These are phyloP conservation scores for Ustilago trichophora DNA, from an alignment of 1,284 basidiomycete species.

Conservation along the genomic window DNA sequence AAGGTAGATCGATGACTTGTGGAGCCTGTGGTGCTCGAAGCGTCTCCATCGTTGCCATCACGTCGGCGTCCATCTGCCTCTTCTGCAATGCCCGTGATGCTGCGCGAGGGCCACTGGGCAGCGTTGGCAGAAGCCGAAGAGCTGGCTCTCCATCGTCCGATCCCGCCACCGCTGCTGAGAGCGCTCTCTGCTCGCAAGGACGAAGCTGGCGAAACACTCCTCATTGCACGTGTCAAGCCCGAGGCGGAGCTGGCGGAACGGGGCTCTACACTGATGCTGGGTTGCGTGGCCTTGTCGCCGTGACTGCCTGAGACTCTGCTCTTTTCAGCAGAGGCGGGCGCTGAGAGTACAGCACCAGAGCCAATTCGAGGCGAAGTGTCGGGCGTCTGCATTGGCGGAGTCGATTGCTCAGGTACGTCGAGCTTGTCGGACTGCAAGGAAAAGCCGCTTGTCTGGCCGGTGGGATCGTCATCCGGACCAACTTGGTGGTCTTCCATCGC, in stretches of 20 bases:
- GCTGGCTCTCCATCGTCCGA: conserved; percentile 23
- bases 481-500: background rate
- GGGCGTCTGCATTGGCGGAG: conserved; percentile 43
- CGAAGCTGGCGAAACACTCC: conserved; percentile 30
- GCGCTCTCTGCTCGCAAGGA: conserved; percentile 14
- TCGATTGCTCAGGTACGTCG: conserved; percentile 19
- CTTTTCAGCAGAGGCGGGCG: conserved; percentile 4
- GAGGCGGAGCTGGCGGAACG: conserved; percentile 25
- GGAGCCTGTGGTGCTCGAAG: conserved; percentile 27
- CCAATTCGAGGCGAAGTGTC: conserved; percentile 23
- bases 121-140: conserved; percentile 27
- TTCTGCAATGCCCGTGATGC: conserved; percentile 29
- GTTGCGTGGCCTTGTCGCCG: conserved; percentile 1
- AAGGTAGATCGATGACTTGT: conserved; percentile 36
- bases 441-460: conserved; percentile 27
- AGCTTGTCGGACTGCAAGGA: conserved; percentile 27
- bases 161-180: conserved; percentile 6
- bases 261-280: background rate
- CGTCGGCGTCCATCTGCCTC: conserved; percentile 9
- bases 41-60: conserved; percentile 16
- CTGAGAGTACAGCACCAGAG: conserved; percentile 1
- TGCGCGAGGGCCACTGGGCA: conserved; percentile 27
- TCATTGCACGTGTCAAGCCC: conserved; percentile 42
- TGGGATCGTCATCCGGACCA: conserved; percentile 6
- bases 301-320: background rate